Conservation (phyloP, 2,329 filamentous ascomycete species). For the Stemphylium lycopersici region DNA sequence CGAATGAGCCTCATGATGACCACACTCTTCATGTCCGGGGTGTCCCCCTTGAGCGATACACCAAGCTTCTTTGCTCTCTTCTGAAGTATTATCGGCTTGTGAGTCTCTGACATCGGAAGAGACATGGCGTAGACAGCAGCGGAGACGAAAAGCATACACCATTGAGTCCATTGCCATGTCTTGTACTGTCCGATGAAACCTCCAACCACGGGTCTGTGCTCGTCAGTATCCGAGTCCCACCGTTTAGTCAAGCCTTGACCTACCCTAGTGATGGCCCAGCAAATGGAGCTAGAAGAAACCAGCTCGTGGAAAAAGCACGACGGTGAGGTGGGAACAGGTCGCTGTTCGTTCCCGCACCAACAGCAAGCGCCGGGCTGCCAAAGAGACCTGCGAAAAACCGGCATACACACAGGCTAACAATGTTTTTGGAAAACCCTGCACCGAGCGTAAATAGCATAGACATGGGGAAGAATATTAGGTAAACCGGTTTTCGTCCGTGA, state of each 20-base stretch:
- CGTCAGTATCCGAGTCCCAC: background rate
- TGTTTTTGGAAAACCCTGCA: conserved; percentile 58
- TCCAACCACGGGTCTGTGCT: conserved; percentile 49
- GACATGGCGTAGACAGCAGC: conserved; percentile 46
- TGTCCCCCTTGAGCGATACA: background rate
- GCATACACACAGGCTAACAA: conserved; percentile 59
- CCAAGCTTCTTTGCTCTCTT: conserved; percentile 40
- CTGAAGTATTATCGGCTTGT: conserved; percentile 57
- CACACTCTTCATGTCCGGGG: conserved; percentile 22
- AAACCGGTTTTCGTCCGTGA: conserved; percentile 62
- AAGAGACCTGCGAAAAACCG: conserved; percentile 76
- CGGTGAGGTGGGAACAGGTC: conserved; percentile 46
- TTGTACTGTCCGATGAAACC: conserved; percentile 56
- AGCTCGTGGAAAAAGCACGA: conserved; percentile 43
- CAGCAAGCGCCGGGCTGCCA: conserved; percentile 62
- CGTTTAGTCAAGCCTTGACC: background rate
- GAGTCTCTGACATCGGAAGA: conserved; percentile 61
- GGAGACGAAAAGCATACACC: conserved; percentile 52
- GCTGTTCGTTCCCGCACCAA: conserved; percentile 51
- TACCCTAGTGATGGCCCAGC: conserved; percentile 48
- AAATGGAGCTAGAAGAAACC: conserved; percentile 52
- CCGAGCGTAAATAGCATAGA: conserved; percentile 64
- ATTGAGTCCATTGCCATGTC: conserved; percentile 53
- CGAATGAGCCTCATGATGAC: conserved; percentile 55
- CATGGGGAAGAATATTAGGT: conserved; percentile 54